These are phyloP conservation scores for Thraustochytrium sp. DNA, from an alignment of 352 stramenopile genomes.

Conservation along the genomic window DNA sequence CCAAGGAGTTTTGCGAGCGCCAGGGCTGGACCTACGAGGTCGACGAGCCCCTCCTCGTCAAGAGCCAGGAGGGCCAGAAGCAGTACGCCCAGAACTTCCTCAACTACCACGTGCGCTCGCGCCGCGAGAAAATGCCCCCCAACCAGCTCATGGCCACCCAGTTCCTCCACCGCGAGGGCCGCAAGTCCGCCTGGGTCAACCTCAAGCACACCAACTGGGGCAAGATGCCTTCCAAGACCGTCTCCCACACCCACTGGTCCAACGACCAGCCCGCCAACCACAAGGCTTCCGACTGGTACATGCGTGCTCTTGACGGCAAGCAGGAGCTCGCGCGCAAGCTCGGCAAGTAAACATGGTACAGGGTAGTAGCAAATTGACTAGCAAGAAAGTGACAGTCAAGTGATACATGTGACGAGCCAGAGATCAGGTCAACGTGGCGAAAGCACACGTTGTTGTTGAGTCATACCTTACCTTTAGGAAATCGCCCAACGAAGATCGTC, in stretches of 20 bases:
- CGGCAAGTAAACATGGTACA: slow-evolving; percentile 47
- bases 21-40: slow-evolving; percentile 34
- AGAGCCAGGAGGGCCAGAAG: slow-evolving; percentile 38
- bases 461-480: no score
- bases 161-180: slow-evolving; percentile 33
- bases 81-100: slow-evolving; percentile 44
- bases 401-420: no score
- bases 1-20: slow-evolving; percentile 5
- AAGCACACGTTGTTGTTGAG: no score
- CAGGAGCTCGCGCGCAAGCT: slow-evolving; percentile 43
- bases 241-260: slow-evolving; percentile 20
- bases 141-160: slow-evolving; percentile 30
- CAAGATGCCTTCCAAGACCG: neutral
- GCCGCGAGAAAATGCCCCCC: neutral
- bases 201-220: slow-evolving; percentile 40
- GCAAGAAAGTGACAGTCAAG: no score
- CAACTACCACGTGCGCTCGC: slow-evolving; percentile 38
- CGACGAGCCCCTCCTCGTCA: neutral
- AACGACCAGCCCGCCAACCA: slow-evolving; percentile 23
- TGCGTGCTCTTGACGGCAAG: neutral
- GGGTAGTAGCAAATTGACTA: no score
- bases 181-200: slow-evolving; percentile 41
- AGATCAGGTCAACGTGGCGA: no score
- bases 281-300: slow-evolving; percentile 36
- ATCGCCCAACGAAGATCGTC: no score